Evolutionary conservation across 257 asterid genomes (phyloP), one percentile per base, ranked within the genome.

Genomic region (Coffea eugenioides): DNA sequence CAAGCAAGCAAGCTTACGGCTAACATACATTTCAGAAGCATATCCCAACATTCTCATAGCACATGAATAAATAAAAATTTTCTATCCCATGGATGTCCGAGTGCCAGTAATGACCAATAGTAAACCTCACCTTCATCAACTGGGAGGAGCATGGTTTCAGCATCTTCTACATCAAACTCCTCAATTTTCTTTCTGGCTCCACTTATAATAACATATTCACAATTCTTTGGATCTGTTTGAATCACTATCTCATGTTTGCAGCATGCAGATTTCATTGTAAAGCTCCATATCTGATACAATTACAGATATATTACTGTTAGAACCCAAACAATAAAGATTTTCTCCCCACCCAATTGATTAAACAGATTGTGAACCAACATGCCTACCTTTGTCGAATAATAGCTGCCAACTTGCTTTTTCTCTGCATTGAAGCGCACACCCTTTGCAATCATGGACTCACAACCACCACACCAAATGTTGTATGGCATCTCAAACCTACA

Each of bases 361-460:
- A 61, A 59, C 16, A 54, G 45, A 77, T 43, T 51, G 39, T 25
- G 23, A 77, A 71, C 85, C 54, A 71, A 83, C 43, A 52, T 74
- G 23, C 74, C 75, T 88, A 91, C 95, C 94, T 94, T 94, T 71
- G 99, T 96, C 12, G 98, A 90, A 88, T 93, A 93, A 86, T 95
- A 95, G 81, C 92, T 95, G 52, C 98, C 99, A 76, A 92, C 97
- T 96, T 96, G 97, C 89, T 94, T 96, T 79, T 96, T 94, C 88
- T 96, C 98, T 23, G 99, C 99, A 81, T 96, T 96, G 88, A 96
- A 94, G 84, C 99, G 86, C 73, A 95, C 99, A 89, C 98, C 99
- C 86, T 95, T 95, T 21, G 97, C 99, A 81, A 95, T 95, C 98
- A 96, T 93, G 81, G 99, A 93, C 88, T 93, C 96, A 61, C 99